phyloP scores from a whole-genome alignment of 345 rosid species.

The Excoecaria cochinchinensis region DNA sequence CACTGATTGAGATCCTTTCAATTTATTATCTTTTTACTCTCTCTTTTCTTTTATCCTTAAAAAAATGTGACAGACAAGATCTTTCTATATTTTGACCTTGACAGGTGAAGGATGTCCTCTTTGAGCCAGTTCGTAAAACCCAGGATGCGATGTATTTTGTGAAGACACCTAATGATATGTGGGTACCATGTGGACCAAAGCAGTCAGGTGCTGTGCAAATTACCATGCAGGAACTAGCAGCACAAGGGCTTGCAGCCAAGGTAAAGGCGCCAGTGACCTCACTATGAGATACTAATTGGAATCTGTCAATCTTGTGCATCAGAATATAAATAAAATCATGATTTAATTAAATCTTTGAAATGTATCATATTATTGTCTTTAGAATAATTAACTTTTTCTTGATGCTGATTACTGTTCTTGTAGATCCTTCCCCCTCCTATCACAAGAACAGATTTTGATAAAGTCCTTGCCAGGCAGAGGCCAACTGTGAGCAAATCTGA shows the following conservation, averaged over 20 bases:
- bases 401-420: slow-evolving; percentile 10
- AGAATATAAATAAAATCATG: not conserved
- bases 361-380: not conserved
- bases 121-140: slow-evolving; percentile 93
- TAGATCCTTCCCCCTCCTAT: slow-evolving; percentile 96
- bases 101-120: slow-evolving; percentile 91
- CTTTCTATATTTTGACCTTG: not conserved
- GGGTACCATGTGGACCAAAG: slow-evolving; percentile 89
- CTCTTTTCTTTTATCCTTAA: not conserved
- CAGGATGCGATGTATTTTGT: slow-evolving; percentile 84
- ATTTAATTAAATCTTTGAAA: not conserved
- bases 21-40: not conserved
- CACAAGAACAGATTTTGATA: slow-evolving; percentile 75
- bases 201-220: slow-evolving; percentile 73
- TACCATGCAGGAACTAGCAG: slow-evolving; percentile 81
- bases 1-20: not conserved
- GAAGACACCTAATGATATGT: slow-evolving; percentile 58
- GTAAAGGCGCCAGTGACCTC: slow-evolving; percentile 31
- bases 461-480: slow-evolving; percentile 90
- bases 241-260: slow-evolving; percentile 67
- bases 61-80: not conserved
- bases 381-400: not conserved
- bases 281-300: not conserved
- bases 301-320: no score
- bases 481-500: slow-evolving; percentile 92